Evolutionary conservation across 306 rosid species (phyloP).

Genomic region (Cyamopsis tetragonoloba): DNA sequence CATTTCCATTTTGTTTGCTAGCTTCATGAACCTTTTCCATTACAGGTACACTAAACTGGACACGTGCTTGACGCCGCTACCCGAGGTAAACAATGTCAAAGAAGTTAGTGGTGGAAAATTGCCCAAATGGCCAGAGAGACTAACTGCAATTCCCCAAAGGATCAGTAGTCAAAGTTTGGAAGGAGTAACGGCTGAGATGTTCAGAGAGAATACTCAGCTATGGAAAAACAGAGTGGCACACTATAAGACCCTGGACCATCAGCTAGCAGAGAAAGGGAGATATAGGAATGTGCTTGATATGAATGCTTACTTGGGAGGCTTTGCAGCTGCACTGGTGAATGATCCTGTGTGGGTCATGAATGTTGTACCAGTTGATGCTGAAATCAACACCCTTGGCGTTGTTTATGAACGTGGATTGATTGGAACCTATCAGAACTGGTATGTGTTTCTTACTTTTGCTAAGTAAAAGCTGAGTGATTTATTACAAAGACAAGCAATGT

Average conservation of each 20-base stretch:
- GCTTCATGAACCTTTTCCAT: neutral
- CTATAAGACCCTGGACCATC: constrained; percentile 58
- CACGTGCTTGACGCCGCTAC: constrained; percentile 81
- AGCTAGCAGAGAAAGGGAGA: constrained; percentile 67
- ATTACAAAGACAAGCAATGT: constrained; percentile 8
- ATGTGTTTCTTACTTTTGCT: constrained; percentile 7
- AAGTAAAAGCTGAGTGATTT: neutral
- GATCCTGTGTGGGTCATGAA: constrained; percentile 97
- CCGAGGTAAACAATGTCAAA: constrained; percentile 50
- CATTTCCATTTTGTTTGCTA: neutral
- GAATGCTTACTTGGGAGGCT: constrained; percentile 86
- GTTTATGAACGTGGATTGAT: constrained; percentile 82
- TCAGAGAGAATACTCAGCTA: constrained; percentile 46
- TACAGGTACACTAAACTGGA: constrained; percentile 85
- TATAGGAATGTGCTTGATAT: constrained; percentile 84
- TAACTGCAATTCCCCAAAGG: constrained; percentile 75
- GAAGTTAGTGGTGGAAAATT: constrained; percentile 70
- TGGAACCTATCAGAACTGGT: constrained; percentile 96
- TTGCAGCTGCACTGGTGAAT: constrained; percentile 74
- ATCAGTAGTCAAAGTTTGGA: constrained; percentile 59
- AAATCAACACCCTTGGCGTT: constrained; percentile 77
- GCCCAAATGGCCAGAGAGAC: constrained; percentile 78
- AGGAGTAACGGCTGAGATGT: constrained; percentile 57
- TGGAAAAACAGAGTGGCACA: constrained; percentile 76
- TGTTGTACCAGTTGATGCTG: constrained; percentile 72